phyloP scores from a whole-genome alignment of 108 stramenopile species.

The Tribonema minus region DNA sequence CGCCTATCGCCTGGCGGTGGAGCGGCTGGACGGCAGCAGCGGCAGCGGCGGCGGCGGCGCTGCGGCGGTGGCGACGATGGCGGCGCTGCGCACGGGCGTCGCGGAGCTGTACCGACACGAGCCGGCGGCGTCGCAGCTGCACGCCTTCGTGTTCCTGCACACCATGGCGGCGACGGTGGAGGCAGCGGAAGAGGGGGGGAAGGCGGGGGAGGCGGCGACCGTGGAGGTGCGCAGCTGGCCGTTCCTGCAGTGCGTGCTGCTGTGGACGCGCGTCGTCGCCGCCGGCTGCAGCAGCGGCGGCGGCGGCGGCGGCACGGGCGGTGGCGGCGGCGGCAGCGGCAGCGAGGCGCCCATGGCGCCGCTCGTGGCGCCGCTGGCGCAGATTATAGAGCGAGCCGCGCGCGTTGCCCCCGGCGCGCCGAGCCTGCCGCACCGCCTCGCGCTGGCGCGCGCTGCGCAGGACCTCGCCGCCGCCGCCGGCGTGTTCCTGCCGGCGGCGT shows the following conservation, averaged over 20 bases:
- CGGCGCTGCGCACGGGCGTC: conserved; percentile 11
- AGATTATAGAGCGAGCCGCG: conserved; percentile 18
- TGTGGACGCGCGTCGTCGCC: conserved; percentile 21
- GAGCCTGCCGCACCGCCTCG: conserved; percentile 5
- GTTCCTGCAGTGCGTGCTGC: conserved; percentile 31
- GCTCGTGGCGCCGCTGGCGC: conserved; percentile 28
- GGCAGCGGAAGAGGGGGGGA: neutral
- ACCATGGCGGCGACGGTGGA: conserved; percentile 18
- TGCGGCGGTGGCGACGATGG: neutral
- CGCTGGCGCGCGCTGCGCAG: conserved; percentile 19
- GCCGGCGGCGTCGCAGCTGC: conserved; percentile 37
- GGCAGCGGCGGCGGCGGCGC: neutral
- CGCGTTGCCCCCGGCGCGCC: conserved; percentile 2
- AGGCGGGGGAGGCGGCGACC: conserved; percentile 13
- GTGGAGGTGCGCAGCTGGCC: conserved; percentile 10
- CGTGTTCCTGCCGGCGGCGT: conserved; percentile 24
- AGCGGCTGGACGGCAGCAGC: neutral
- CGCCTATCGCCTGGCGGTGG: conserved; percentile 9
- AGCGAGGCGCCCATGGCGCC: neutral
- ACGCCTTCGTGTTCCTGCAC: conserved; percentile 37
- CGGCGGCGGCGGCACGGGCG: neutral
- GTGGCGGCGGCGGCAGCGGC: neutral
- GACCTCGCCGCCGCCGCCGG: conserved; percentile 27
- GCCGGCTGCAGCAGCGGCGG: conserved; percentile 1
- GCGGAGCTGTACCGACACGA: conserved; percentile 36